phyloP scores from a whole-genome alignment of 306 rosid genomes.

The Casuarina equisetifolia region DNA sequence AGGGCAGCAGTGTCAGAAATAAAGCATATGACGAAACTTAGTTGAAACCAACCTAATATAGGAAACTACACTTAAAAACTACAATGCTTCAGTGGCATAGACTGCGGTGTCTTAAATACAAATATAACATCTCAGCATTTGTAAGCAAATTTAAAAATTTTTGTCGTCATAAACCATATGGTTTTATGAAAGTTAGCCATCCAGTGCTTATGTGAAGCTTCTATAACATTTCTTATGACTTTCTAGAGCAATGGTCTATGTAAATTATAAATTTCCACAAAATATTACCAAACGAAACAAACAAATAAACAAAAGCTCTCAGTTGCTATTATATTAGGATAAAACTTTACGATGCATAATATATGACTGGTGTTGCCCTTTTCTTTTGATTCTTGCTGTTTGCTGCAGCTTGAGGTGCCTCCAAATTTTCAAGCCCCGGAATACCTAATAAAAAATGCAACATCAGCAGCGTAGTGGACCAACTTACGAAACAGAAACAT shows the following conservation, averaged over 20 bases:
- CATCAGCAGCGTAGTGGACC: neutral
- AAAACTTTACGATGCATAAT: constrained; percentile 75
- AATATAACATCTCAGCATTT: neutral
- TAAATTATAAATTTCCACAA: neutral
- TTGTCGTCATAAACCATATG: neutral
- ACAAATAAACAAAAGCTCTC: neutral
- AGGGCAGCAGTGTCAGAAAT: neutral
- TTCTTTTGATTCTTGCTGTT: constrained; percentile 59
- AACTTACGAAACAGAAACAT: neutral
- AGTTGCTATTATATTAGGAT: neutral
- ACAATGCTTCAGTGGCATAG: neutral
- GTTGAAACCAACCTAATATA: neutral
- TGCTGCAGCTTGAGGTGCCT: constrained; percentile 37
- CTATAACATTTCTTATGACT: neutral
- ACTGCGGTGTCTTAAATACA: neutral
- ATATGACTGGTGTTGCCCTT: constrained; percentile 64
- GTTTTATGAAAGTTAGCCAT: neutral
- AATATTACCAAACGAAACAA: neutral
- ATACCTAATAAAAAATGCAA: constrained; percentile 13
- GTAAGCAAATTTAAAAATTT: neutral
- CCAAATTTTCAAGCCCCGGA: constrained; percentile 42
- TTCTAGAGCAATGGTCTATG: neutral
- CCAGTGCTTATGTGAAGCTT: neutral
- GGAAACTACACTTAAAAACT: neutral
- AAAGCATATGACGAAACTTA: neutral